Evolutionary conservation across 176 grass and related monocot genomes (phyloP), one percentile per base, ranked within the genome.

Genomic region (Microstegium vimineum): DNA sequence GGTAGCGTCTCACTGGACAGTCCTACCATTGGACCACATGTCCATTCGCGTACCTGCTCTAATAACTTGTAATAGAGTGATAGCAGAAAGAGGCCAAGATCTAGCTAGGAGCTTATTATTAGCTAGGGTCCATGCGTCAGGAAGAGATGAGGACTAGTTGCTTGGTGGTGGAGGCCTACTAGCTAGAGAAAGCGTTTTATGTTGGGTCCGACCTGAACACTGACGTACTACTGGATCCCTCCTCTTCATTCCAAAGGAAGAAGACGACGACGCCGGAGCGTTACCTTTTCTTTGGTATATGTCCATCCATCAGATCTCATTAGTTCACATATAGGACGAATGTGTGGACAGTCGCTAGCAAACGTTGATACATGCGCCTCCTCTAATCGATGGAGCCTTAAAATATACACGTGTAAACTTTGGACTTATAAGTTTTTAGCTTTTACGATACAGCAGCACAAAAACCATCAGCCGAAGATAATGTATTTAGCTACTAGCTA

Each of bases 281-380:
- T 46, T 66, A 6, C 23, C 1, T 26, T 69, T 11, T 25, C 27
- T 63, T 6, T 63, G 13, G 15, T 30, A 10, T 26, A 11, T 26
- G 10, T 67, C 32, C 15, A 20, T 34, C 66, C 22, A 25, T 70
- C n/a, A 20, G 51, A 54, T 54, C 6, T 52, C 18, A 52, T 22
- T 54, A 54, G 20, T 54, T n/a, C 4, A 60, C 7, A 73, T 10
- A 46, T 71, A 6, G 5, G 15, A 5, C 16, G 47, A 56, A 79
- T 34, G 71, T 87, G 85, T 81, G 85, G 85, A 75, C 3, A 22
- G 14, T 22, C 22, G 85, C 28, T 22, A 69, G 71, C 30, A 41
- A 81, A 76, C 71, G 71, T 87, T 81, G 85, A 62, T 22, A 61
- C 62, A 27, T 60, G 78, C 71, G 15, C 71, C 36, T 81, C 85